A percentile compares a stretch with the other conserved stretches of the same genome.
Evolutionary conservation across 2,329 filamentous ascomycete species (phyloP).

Genomic region (Cytospora piceicola): DNA sequence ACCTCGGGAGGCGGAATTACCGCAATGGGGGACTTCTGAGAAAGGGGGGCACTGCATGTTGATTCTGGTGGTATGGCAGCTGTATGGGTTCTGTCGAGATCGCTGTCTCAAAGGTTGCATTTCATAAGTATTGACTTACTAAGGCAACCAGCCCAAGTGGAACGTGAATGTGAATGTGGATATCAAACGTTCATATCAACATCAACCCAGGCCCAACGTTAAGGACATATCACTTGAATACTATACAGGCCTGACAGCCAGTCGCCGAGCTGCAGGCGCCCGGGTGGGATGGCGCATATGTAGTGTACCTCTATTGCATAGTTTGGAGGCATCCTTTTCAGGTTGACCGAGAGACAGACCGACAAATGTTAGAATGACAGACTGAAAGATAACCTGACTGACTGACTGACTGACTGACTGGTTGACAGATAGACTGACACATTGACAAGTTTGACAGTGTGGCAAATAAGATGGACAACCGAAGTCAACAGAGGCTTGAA

Average conservation of each 20-base stretch:
- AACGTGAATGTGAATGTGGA: background rate
- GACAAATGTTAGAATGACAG: no score
- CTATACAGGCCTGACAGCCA: background rate
- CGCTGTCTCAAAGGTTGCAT: background rate
- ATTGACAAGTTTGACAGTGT: no score
- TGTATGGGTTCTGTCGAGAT: background rate
- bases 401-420: no score
- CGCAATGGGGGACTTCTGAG: background rate
- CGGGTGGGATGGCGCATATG: conserved; percentile 16
- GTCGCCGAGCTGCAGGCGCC: background rate
- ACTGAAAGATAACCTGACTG: no score
- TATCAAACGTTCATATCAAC: background rate
- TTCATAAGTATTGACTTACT: no score
- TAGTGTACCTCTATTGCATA: no score
- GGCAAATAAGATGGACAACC: no score
- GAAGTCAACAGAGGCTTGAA: no score
- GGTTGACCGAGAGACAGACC: no score
- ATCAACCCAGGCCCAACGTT: background rate
- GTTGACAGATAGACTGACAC: no score
- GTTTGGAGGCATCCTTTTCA: background rate
- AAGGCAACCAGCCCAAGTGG: background rate
- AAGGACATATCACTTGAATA: background rate
- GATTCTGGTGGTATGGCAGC: no score
- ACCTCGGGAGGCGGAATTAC: background rate
- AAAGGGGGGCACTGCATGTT: background rate